Evolutionary conservation across 2,329 filamentous ascomycete species (phyloP), one percentile per base, ranked within the genome.

Genomic region (Sporothrix sp.): DNA sequence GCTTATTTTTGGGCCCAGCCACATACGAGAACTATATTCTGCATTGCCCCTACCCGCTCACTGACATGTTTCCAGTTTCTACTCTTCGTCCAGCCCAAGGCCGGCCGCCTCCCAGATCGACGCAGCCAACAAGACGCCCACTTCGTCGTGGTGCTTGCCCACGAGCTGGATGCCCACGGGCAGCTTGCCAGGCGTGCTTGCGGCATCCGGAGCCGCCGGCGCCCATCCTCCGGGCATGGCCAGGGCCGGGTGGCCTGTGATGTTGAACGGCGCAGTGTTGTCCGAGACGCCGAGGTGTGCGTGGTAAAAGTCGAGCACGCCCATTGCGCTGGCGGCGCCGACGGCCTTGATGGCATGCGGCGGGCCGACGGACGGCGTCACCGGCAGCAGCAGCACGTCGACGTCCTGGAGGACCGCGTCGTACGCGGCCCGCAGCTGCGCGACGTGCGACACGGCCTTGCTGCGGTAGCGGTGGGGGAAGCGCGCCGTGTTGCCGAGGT

Each of bases 371-470:
- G 66, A 67, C 7, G 71, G 70, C 25, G 68, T 70, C 7, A 69
- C 66, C 0, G 74, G 73, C 50, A 71, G 70, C 37, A 77, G 56
- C 9, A 77, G 60, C 5, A 76, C 65, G 55, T 77, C 74, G n/a
- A 69, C 27, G 7, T 23, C 11, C 8, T 18, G 58, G 7, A 76
- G 58, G 0, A 65, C 71, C 11, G 56, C 54, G 56, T 76, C 71
- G 57, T 76, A 76, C 3, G 69, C 71, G 4, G 66, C 70, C 3
- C 71, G 64, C 21, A 76, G 61, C 58, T 74, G 61, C 44, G 68
- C 66, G 1, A 70, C 68, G 50, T 73, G 69, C 37, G 67, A 66
- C 52, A 73, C 63, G 0, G 71, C 71, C 60, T 75, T 75, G 30
- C 65, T 67, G 30, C 69, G 65, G 8, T 67, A 59, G 6, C 56